Evolutionary conservation across 768 basidiomycete species (phyloP), one percentile per base, ranked within the genome.

Genomic region (Filobasidium wieringae): DNA sequence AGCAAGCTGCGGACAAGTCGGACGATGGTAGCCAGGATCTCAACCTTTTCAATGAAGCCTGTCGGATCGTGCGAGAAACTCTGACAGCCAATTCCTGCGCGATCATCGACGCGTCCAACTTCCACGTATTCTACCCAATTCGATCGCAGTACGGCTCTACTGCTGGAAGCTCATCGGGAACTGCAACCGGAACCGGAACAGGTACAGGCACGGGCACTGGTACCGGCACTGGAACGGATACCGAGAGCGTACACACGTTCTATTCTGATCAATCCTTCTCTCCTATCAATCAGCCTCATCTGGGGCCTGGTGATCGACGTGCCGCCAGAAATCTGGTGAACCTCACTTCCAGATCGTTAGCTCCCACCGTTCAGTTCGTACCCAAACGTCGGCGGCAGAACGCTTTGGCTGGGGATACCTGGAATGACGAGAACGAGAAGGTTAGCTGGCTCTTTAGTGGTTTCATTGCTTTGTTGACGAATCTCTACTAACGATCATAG

Each of bases 91-190:
- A 68, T 40, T 69, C 71, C 8, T 69, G 70, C 7, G 63, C 67
- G 7, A 64, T 70, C 17, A 65, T 72, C 29, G 71, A 72, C 51
- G 54, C 70, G 1, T 61, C 65, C 5, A 66, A 68, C 49, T 72
- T 70, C 50, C 71, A 72, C 51, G 55, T 72, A 5, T 72, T 72
- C 50, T 72, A 68, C 40, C 71, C 71, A 4, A 57, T 50, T 11
- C 27, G 36, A 2, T 47, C 56, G 31, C 33, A 43, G 31, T n/a
- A 27, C 24, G 37, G 56, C 17, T 57, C 56, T 26, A 17, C 36
- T 39, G 11, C 24, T 2, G 37, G 53, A 3, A 54, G 24, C 29
- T 22, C 51, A 34, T 33, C 51, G 22, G 22, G 33, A 19, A 22
- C 43, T 19, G 31, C 11, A 11, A 50, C 32, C 32, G 55, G 27